These are phyloP conservation scores for Polytrichum formosum DNA, from an alignment of 225 moss, liverwort and hornwort species.

Conservation along the genomic window DNA sequence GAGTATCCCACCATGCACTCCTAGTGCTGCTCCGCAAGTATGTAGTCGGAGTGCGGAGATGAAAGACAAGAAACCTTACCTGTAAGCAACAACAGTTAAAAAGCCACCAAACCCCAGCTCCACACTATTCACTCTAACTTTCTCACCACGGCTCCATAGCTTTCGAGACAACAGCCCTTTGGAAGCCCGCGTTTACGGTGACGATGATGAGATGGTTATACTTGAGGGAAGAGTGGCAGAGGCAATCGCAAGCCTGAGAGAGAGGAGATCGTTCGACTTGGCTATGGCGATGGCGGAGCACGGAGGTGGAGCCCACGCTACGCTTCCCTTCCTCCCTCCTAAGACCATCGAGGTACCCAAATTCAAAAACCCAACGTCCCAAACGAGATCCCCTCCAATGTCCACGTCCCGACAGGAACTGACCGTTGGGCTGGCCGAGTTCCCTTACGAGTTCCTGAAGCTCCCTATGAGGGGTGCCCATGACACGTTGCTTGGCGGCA, in stretches of 20 bases:
- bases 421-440: too few species aligned
- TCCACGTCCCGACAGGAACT: too few species aligned
- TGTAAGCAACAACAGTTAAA: background rate
- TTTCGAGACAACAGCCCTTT: too few species aligned
- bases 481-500: too few species aligned
- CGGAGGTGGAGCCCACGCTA: background rate
- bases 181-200: background rate
- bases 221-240: background rate
- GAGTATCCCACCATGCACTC: background rate
- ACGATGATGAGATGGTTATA: background rate
- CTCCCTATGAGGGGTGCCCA: too few species aligned
- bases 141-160: too few species aligned
- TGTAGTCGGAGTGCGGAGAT: too few species aligned
- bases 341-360: slow-evolving; percentile 9
- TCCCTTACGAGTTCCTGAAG: too few species aligned
- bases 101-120: slow-evolving; percentile 3
- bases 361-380: slow-evolving; percentile 9
- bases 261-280: background rate
- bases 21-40: background rate
- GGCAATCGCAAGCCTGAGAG: background rate
- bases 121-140: background rate
- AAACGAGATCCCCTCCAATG: too few species aligned
- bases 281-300: background rate
- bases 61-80: background rate
- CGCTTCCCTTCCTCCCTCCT: background rate